Percentiles rank a stretch among this genome's conserved stretches.
These are phyloP conservation scores for Cordyceps fumosorosea DNA, from an alignment of 2,329 filamentous ascomycete genomes.

Conservation along the genomic window DNA sequence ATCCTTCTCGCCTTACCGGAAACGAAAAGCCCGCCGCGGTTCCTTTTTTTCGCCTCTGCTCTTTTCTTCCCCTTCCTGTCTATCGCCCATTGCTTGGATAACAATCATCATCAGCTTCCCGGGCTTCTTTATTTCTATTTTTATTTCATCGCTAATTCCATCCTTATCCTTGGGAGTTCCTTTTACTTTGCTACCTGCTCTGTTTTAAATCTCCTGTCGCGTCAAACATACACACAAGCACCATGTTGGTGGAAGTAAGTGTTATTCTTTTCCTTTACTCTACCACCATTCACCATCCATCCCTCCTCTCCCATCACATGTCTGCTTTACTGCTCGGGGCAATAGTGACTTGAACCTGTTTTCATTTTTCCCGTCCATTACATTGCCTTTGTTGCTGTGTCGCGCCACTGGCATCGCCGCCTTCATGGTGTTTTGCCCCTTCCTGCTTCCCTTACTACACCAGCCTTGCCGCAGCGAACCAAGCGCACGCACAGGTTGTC, in stretches of 20 bases:
- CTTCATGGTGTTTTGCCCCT: constrained; percentile 4
- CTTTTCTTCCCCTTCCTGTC: neutral
- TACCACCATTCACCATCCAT: constrained; percentile 6
- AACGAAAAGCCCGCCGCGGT: neutral
- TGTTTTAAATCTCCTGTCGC: neutral
- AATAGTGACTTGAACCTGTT: neutral
- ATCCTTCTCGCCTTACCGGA: constrained; percentile 6
- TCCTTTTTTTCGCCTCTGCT: neutral
- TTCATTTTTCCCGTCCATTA: neutral
- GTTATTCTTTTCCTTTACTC: constrained; percentile 13
- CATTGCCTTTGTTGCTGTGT: neutral
- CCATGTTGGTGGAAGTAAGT: constrained; percentile 34
- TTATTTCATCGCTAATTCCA: neutral
- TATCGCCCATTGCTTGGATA: constrained; percentile 5
- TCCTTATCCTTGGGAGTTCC: neutral
- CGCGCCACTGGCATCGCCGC: constrained; percentile 2
- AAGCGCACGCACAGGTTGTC: neutral
- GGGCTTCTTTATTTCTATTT: neutral
- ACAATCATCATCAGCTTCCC: neutral
- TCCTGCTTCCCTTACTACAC: constrained; percentile 15
- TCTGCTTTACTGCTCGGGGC: constrained; percentile 6
- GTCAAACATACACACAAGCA: constrained; percentile 6
- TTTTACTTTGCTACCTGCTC: neutral
- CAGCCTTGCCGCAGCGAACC: neutral
- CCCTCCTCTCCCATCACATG: neutral